Evolutionary conservation across 2,329 filamentous ascomycete genomes (phyloP).

Genomic region (Fusarium hainanense): DNA sequence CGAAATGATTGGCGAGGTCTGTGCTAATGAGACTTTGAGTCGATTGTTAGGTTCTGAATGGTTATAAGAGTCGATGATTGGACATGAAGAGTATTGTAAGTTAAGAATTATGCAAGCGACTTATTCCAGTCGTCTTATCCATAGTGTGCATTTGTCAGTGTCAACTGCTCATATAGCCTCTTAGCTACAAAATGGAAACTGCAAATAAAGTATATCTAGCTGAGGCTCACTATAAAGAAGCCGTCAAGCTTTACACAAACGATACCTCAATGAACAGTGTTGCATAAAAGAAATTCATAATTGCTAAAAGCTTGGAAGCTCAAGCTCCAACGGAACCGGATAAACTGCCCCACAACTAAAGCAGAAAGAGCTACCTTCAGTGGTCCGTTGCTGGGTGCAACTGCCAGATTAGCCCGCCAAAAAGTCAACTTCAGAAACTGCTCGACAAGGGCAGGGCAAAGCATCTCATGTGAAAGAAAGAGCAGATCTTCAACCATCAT

Average conservation of each 20-base stretch:
- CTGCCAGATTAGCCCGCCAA: constrained; percentile 40
- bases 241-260: background rate
- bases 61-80: background rate
- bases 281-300: background rate
- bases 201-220: background rate
- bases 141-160: background rate
- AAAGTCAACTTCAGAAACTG: constrained; percentile 38
- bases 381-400: constrained; percentile 41
- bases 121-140: background rate
- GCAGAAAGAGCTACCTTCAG: constrained; percentile 17
- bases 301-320: constrained; percentile 5
- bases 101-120: background rate
- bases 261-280: background rate
- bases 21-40: background rate
- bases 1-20: background rate
- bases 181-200: background rate
- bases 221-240: background rate
- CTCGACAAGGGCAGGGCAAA: constrained; percentile 22
- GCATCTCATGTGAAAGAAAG: background rate
- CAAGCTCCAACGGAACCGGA: constrained; percentile 23
- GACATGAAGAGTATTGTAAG: background rate
- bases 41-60: background rate
- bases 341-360: constrained; percentile 31
- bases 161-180: background rate
- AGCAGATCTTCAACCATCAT: constrained; percentile 6